Percentiles rank a stretch among this genome's conserved stretches.
Evolutionary conservation across 108 stramenopile genomes (phyloP).

Genomic region (Stephanodiscus minutulus): DNA sequence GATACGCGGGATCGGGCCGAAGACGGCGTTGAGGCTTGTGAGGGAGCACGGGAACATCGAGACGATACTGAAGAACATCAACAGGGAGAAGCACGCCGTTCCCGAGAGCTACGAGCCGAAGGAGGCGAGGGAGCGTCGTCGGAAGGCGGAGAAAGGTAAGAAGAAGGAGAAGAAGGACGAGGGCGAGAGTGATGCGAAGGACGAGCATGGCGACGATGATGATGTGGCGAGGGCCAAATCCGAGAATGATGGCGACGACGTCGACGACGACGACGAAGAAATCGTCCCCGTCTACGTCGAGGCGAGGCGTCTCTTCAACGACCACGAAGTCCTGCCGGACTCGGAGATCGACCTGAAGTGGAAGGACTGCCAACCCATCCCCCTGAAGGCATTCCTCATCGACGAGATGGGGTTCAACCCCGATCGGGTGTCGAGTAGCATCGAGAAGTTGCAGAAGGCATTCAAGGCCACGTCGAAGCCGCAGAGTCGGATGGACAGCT

Average conservation of each 20-base stretch:
- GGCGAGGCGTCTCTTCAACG: constrained; percentile 85
- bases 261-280: constrained; percentile 52
- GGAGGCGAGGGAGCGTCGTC: constrained; percentile 46
- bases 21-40: constrained; percentile 95
- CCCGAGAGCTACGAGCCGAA: constrained; percentile 83
- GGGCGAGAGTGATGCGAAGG: constrained; percentile 48
- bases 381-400: constrained; percentile 82
- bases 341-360: constrained; percentile 77
- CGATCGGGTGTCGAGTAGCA: constrained; percentile 85
- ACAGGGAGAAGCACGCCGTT: constrained; percentile 79
- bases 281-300: constrained; percentile 76
- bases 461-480: constrained; percentile 76
- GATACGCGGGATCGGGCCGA: constrained; percentile 97
- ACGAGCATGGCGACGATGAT: constrained; percentile 35
- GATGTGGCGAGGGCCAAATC: constrained; percentile 25
- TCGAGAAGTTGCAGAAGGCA: constrained; percentile 91
- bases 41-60: constrained; percentile 87
- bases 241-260: constrained; percentile 37
- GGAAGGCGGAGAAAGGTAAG: constrained; percentile 46
- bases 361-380: constrained; percentile 77
- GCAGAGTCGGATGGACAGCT: constrained; percentile 89
- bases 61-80: constrained; percentile 72
- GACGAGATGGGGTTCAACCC: constrained; percentile 92
- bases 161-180: constrained; percentile 45
- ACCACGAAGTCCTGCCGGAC: constrained; percentile 77